phyloP scores from a whole-genome alignment of 2,329 filamentous ascomycete species.

The Colletotrichum navitas region DNA sequence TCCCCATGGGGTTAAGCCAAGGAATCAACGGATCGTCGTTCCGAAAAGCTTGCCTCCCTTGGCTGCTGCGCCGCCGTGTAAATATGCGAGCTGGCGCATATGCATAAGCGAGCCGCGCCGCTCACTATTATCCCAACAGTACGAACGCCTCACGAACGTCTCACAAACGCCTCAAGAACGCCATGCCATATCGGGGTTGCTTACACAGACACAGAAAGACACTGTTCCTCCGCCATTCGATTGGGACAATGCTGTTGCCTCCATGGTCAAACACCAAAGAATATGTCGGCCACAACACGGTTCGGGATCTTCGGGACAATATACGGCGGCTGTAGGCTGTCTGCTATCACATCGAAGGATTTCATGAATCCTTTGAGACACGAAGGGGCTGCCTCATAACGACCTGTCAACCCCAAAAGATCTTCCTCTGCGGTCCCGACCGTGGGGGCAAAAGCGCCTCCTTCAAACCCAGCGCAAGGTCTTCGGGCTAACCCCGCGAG shows the following conservation, averaged over 20 bases:
- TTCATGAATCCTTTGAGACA: not conserved
- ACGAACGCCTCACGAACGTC: not conserved
- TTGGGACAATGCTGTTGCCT: not conserved
- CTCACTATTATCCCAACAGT: not conserved
- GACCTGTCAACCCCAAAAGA: not conserved
- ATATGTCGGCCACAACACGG: not conserved
- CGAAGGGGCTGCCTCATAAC: not conserved
- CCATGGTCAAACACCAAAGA: not conserved
- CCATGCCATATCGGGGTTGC: not conserved
- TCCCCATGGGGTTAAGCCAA: not conserved
- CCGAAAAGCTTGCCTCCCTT: not conserved
- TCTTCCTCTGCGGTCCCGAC: not conserved
- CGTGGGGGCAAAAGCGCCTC: not conserved
- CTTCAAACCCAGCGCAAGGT: not conserved
- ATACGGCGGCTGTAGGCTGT: not conserved
- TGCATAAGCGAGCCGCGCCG: not conserved
- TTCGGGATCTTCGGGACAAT: not conserved
- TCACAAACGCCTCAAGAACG: not conserved
- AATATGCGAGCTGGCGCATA: not conserved
- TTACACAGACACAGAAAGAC: not conserved
- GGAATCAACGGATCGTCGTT: not conserved
- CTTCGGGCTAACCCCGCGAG: not conserved
- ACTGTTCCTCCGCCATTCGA: not conserved
- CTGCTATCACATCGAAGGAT: not conserved
- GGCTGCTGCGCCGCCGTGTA: not conserved